Percentiles rank a stretch among this genome's conserved stretches.
phyloP scores from a whole-genome alignment of 192 early-diverging fungal species.

The Physocladia obscura region DNA sequence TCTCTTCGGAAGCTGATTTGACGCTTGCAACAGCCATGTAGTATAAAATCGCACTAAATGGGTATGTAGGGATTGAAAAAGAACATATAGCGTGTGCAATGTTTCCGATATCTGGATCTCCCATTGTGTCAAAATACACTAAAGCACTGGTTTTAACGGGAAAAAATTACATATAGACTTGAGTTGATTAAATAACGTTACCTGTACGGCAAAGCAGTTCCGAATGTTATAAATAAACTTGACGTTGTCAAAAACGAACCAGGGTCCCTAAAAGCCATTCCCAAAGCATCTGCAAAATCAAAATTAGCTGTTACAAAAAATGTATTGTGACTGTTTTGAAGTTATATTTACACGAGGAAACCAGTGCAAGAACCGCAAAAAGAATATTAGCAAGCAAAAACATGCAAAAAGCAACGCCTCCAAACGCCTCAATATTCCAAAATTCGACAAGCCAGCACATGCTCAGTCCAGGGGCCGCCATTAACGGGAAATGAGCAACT shows the following conservation, averaged over 20 bases:
- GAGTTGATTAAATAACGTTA: not conserved
- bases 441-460: conserved; percentile 12
- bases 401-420: conserved; percentile 11
- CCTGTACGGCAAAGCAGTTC: conserved; percentile 11
- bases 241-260: conserved; percentile 11
- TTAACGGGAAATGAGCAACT: not conserved
- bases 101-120: not conserved
- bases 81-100: conserved; percentile 12
- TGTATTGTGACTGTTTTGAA: not conserved
- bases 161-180: not conserved
- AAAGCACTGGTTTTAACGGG: not conserved
- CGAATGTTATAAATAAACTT: conserved; percentile 7
- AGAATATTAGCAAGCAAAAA: conserved; percentile 1
- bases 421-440: conserved; percentile 7
- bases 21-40: conserved; percentile 10
- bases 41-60: conserved; percentile 23
- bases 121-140: conserved; percentile 25
- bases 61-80: conserved; percentile 17
- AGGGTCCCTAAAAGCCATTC: conserved; percentile 4
- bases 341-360: conserved; percentile 5
- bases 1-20: not conserved
- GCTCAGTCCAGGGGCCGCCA: not conserved
- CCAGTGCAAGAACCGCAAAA: not conserved
- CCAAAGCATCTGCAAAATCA: not conserved
- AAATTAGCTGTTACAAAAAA: not conserved